Evolutionary conservation across 1,284 basidiomycete genomes (phyloP), one percentile per base, ranked within the genome.

Genomic region (Fomitopsis schrenkii): DNA sequence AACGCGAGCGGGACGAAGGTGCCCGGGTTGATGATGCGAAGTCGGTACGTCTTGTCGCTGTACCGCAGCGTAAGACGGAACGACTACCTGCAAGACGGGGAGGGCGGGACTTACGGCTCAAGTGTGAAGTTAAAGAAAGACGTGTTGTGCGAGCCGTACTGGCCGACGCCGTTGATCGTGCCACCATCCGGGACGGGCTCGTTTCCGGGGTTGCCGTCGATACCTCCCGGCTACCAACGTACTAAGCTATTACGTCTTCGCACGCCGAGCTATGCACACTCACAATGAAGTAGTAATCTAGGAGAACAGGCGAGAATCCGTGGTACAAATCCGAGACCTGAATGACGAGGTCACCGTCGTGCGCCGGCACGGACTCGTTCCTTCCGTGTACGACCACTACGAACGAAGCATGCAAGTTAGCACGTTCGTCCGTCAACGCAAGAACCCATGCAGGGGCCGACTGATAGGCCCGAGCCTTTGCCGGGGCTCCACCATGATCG

Each of bases 1-100:
- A 82, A 77, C 40, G 72, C 70, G 53, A 79, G 70, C n/a, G 75
- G 71, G 22, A 78, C 77, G 65, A 79, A 77, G 30, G 76, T 75
- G 38, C 83, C 83, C 0, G 78, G 67, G 70, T 85, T 80, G 67
- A 84, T 73, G 56, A 87, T 70, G n/a, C 84, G 79, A 26, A 87
- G 70, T 40, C 83, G 81, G 63, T 83, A 80, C 12, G 68, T 70
- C 61, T 67, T 68, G 65, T 70, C 68, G 8, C 62, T 63, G 26
- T 26, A 36, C 15, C 5, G n/a, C 2, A n/a, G 17, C 10, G 19
- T 59, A 1, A 53, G 40, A 33, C 2, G 0, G 30, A 12, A n/a
- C 3, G n/a, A 19, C 40, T 14, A 22, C n/a, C 12, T 33, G 30
- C n/a, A 15, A 33, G 40, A 58, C 3, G 15, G 44, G 15, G 58